phyloP scores from a whole-genome alignment of 2,329 filamentous ascomycete genomes.

The Xylariaceae sp. region DNA sequence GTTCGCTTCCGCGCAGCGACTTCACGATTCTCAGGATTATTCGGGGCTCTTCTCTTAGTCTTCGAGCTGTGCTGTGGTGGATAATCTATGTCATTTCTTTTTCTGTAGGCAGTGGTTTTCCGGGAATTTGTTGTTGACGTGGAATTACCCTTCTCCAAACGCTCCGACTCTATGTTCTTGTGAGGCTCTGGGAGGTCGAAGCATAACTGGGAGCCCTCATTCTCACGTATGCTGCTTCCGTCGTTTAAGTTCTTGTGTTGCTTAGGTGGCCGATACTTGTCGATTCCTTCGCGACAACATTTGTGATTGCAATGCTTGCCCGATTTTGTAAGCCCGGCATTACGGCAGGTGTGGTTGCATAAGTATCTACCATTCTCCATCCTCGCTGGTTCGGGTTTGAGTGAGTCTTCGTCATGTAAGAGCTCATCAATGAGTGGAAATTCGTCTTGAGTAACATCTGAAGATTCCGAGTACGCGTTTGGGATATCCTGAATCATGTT shows the following conservation, averaged over 20 bases:
- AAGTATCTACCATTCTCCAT: conserved; percentile 68
- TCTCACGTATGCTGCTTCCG: conserved; percentile 25
- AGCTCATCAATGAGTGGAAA: conserved; percentile 51
- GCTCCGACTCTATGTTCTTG: neutral
- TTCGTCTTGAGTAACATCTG: conserved; percentile 37
- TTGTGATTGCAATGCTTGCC: conserved; percentile 60
- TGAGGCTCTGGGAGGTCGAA: neutral
- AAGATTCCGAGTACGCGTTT: conserved; percentile 10
- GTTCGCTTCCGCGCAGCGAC: conserved; percentile 4
- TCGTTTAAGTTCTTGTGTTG: conserved; percentile 23
- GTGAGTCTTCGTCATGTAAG: conserved; percentile 30
- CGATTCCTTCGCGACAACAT: conserved; percentile 68
- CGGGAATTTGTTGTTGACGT: neutral
- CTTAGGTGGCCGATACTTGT: conserved; percentile 53
- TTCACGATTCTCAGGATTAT: neutral
- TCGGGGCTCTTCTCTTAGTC: conserved; percentile 1
- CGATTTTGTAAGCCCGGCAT: conserved; percentile 35
- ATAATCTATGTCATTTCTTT: neutral
- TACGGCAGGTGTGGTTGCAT: conserved; percentile 65
- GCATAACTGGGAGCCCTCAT: neutral
- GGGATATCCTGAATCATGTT: conserved; percentile 22
- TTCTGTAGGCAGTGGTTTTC: neutral
- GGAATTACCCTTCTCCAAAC: neutral
- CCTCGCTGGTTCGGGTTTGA: conserved; percentile 40
- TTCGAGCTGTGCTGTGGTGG: neutral